Evolutionary conservation across 306 rosid species (phyloP).

Genomic region (Casuarina glauca): DNA sequence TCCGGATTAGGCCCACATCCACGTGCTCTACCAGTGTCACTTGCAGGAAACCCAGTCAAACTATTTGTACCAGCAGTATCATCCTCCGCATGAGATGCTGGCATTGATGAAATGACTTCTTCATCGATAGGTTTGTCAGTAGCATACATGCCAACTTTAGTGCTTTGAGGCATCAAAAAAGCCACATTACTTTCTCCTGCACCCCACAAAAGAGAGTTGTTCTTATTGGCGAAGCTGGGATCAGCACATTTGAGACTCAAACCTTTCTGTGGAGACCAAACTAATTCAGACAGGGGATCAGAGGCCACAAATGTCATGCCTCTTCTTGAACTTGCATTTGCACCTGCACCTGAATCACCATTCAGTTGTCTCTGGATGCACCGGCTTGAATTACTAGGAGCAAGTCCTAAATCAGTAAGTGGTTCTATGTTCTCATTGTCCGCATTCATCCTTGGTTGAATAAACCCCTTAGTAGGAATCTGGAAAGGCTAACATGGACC

Average conservation of each 20-base stretch:
- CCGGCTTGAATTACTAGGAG: conserved; percentile 40
- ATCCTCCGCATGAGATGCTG: conserved; percentile 30
- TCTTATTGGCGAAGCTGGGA: conserved; percentile 46
- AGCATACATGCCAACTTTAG: conserved; percentile 32
- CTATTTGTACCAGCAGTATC: conserved; percentile 29
- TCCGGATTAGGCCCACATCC: conserved; percentile 28
- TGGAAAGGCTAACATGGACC: conserved; percentile 41
- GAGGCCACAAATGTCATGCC: conserved; percentile 46
- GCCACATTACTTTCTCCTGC: conserved; percentile 59
- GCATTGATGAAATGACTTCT: conserved; percentile 31
- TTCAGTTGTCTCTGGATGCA: conserved; percentile 35
- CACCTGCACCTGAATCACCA: conserved; percentile 83
- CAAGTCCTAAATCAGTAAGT: conserved; percentile 52
- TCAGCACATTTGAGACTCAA: conserved; percentile 56
- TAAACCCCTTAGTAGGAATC: conserved; percentile 31
- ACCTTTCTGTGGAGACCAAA: conserved; percentile 87
- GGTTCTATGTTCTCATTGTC: conserved; percentile 51
- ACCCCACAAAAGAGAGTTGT: conserved; percentile 35
- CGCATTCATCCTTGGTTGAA: conserved; percentile 52
- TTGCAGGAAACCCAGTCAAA: conserved; percentile 26
- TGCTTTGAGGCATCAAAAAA: conserved; percentile 46
- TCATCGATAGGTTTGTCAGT: conserved; percentile 35
- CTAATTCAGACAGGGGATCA: conserved; percentile 79
- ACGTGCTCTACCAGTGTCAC: conserved; percentile 35
- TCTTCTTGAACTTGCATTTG: conserved; percentile 78